phyloP scores from a whole-genome alignment of 1,284 basidiomycete species.

The Microbotryum lychnidis-dioicae region DNA sequence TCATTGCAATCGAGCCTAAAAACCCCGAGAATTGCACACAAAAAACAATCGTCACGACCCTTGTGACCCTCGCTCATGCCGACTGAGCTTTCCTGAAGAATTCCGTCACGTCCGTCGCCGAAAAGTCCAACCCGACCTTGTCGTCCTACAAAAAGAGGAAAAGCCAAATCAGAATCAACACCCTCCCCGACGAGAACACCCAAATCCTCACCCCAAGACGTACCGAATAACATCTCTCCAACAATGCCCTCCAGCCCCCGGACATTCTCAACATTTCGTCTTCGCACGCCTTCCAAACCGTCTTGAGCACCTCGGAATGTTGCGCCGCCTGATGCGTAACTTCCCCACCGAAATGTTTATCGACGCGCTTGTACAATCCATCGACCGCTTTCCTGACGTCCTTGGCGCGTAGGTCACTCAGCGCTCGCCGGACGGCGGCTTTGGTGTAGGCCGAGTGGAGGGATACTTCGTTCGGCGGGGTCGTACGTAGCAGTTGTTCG shows the following conservation, averaged over 20 bases:
- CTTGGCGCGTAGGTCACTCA: constrained; percentile 78
- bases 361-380: constrained; percentile 77
- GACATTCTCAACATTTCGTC: constrained; percentile 67
- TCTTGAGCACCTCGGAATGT: constrained; percentile 57
- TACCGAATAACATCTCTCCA: constrained; percentile 59
- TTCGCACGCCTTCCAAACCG: constrained; percentile 82
- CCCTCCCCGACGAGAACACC: too few species aligned
- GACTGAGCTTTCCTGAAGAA: constrained; percentile 14
- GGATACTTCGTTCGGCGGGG: constrained; percentile 68
- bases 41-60: too few species aligned
- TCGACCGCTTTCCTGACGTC: constrained; percentile 79
- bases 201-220: background rate
- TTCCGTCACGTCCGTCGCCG: constrained; percentile 11
- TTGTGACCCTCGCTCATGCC: background rate
- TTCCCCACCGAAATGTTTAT: constrained; percentile 82
- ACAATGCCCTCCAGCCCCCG: constrained; percentile 57
- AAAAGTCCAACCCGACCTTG: constrained; percentile 21
- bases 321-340: constrained; percentile 51
- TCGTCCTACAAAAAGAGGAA: constrained; percentile 12
- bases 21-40: too few species aligned
- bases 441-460: constrained; percentile 70
- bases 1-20: too few species aligned
- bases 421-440: constrained; percentile 67
- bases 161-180: too few species aligned
- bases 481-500: constrained; percentile 72